Base-by-base conservation (phyloP, 2,329 filamentous ascomycete genomes). In the Exserohilum rostratum region DNA sequence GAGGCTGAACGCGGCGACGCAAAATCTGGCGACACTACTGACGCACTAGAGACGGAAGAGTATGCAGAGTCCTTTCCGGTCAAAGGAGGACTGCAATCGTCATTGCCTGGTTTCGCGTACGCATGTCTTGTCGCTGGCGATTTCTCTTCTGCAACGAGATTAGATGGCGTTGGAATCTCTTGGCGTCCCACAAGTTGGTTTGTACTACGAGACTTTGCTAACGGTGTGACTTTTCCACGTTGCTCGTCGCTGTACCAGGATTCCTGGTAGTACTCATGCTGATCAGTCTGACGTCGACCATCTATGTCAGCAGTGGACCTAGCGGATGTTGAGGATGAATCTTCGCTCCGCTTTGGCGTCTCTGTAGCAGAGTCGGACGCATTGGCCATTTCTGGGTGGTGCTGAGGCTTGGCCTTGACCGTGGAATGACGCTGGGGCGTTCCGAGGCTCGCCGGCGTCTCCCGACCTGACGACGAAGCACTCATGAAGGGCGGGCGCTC, bases 1-100 rank as follows among this genome's bases (percentile, higher is more conserved):
- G 70, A 73, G 3, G 65, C 63, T 12, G 71, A 72, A 17, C 69
- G 70, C 17, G 69, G 64, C 37, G 67, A 62, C 15, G 55, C 56
- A 20, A 46, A 53, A 17, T 58, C 61, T 2, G 71, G 71, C 17
- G 69, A 72, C 40, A 68, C 64, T 42, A 64, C 66, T 5, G 73
- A 74, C 25, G 65, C 67, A 35, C 70, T 70, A 17, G 73, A 74
- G 20, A 74, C 62, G 7, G 73, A 76, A 43, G 72, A 75, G 55
- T 76, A 76, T 5, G 73, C 73, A 25, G 73, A 76, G 43, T 76
- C 73, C 53, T 74, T 73, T 25, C 70, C 71, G 5, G 71, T 71
- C 53, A 68, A 58, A 5, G 66, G 68, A n/a, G 72, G 71, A 51
- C 69, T 74, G 43, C 57, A 57, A 25, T 70, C 67, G 9, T 52